These are phyloP conservation scores for Thraustochytrium striatum DNA, from an alignment of 352 stramenopile genomes.

Conservation along the genomic window DNA sequence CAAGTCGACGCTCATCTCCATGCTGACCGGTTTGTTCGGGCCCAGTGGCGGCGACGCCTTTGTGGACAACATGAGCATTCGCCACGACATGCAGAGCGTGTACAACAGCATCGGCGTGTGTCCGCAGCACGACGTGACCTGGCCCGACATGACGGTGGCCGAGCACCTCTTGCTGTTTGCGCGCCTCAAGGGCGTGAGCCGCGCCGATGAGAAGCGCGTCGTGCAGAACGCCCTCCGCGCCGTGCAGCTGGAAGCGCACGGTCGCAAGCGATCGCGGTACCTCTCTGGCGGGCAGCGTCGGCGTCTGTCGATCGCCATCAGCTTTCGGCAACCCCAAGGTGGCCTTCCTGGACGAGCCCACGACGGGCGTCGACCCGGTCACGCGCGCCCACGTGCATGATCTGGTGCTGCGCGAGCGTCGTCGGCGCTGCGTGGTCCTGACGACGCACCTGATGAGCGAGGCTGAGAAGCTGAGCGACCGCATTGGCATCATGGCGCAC, in stretches of 20 bases:
- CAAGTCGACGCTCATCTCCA: conserved; percentile 9
- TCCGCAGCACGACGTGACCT: conserved; percentile 54
- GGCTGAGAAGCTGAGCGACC: conserved; percentile 52
- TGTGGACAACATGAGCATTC: conserved; percentile 42
- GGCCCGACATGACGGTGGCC: conserved; percentile 46
- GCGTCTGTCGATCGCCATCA: conserved; percentile 88
- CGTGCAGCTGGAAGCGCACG: conserved; percentile 77
- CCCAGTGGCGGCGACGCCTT: conserved; percentile 48
- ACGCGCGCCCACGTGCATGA: conserved; percentile 86
- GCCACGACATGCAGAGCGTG: conserved; percentile 36
- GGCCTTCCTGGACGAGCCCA: conserved; percentile 83
- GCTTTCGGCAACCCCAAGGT: conserved; percentile 86
- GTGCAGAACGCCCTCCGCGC: conserved; percentile 75
- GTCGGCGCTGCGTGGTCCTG: conserved; percentile 53
- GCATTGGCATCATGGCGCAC: conserved; percentile 51
- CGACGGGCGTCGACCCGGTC: conserved; percentile 90
- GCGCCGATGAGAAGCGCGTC: conserved; percentile 53
- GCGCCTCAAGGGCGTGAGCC: conserved; percentile 52
- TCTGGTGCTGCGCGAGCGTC: conserved; percentile 71
- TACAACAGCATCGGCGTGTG: conserved; percentile 54
- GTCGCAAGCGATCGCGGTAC: conserved; percentile 64
- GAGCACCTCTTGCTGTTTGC: conserved; percentile 54
- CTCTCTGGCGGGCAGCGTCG: conserved; percentile 86
- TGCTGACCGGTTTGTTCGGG: background rate
- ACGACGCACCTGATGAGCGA: conserved; percentile 58